A percentile compares a stretch with the other conserved stretches of the same genome.
Evolutionary conservation across 2,329 filamentous ascomycete species (phyloP).

Genomic region (Nectriaceae sp.): DNA sequence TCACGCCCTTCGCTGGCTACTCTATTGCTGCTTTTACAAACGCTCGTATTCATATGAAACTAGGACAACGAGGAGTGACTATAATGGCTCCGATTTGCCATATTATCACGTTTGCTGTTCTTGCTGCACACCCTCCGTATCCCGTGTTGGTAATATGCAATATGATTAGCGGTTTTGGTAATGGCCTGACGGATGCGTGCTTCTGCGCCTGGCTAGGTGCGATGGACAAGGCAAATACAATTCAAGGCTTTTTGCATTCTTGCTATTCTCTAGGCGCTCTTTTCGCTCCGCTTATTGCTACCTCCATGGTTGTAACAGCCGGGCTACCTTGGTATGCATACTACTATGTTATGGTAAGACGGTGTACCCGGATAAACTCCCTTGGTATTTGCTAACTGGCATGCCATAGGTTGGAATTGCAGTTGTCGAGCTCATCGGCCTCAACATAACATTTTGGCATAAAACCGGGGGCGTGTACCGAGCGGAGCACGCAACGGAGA

Average conservation of each 20-base stretch:
- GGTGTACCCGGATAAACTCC: neutral
- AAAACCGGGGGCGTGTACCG: slow-evolving; percentile 58
- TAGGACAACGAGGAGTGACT: slow-evolving; percentile 68
- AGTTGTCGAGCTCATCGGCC: slow-evolving; percentile 55
- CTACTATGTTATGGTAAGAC: slow-evolving; percentile 69
- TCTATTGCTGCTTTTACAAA: slow-evolving; percentile 61
- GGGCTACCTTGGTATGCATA: slow-evolving; percentile 65
- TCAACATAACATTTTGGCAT: slow-evolving; percentile 58
- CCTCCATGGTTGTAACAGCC: slow-evolving; percentile 64
- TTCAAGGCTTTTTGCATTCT: slow-evolving; percentile 66
- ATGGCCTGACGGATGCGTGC: slow-evolving; percentile 59
- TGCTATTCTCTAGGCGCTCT: slow-evolving; percentile 68
- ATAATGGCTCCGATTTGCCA: slow-evolving; percentile 63
- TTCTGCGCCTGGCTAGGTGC: slow-evolving; percentile 58
- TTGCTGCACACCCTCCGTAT: slow-evolving; percentile 64
- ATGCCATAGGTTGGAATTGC: slow-evolving; percentile 46
- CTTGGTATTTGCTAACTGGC: slow-evolving; percentile 8
- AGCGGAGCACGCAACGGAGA: slow-evolving; percentile 33
- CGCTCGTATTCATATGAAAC: slow-evolving; percentile 57
- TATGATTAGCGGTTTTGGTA: slow-evolving; percentile 66
- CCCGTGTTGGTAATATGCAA: slow-evolving; percentile 64
- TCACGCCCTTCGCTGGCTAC: slow-evolving; percentile 66
- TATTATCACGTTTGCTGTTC: slow-evolving; percentile 60
- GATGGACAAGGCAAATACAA: slow-evolving; percentile 68
- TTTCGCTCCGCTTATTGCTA: slow-evolving; percentile 65